phyloP scores from a whole-genome alignment of 2,329 filamentous ascomycete genomes.

The Pseudogymnoascus sp. region DNA sequence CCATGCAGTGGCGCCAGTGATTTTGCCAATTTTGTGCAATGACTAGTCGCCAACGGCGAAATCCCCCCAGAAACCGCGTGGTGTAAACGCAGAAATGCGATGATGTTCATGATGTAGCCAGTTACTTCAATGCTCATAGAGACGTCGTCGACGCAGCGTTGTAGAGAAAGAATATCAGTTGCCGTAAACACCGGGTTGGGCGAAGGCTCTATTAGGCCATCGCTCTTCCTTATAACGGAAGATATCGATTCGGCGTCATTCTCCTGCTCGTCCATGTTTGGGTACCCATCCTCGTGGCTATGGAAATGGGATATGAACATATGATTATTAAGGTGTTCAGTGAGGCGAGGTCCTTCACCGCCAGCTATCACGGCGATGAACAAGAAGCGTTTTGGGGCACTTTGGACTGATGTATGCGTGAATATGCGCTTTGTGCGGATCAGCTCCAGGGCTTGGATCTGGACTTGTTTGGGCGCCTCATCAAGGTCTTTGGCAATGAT shows the following conservation, averaged over 20 bases:
- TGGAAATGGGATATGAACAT: conserved; percentile 88
- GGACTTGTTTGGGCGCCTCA: conserved; percentile 61
- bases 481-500: conserved; percentile 77
- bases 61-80: conserved; percentile 73
- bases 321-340: conserved; percentile 62
- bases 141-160: conserved; percentile 48
- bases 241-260: conserved; percentile 25
- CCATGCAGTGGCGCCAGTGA: conserved; percentile 75
- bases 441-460: conserved; percentile 72
- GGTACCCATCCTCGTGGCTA: conserved; percentile 59
- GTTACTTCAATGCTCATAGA: conserved; percentile 66
- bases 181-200: conserved; percentile 23
- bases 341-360: conserved; percentile 42
- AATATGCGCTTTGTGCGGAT: conserved; percentile 71
- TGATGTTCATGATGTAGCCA: conserved; percentile 79
- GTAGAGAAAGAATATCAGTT: conserved; percentile 26
- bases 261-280: conserved; percentile 51
- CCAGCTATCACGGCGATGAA: conserved; percentile 63
- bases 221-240: conserved; percentile 27
- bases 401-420: conserved; percentile 63
- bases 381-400: conserved; percentile 68
- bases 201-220: conserved; percentile 14
- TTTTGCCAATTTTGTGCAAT: conserved; percentile 61
- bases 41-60: conserved; percentile 66
- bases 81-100: conserved; percentile 80